Conservation (phyloP, 2,329 filamentous ascomycete genomes). For the Cladosporium halotolerans region DNA sequence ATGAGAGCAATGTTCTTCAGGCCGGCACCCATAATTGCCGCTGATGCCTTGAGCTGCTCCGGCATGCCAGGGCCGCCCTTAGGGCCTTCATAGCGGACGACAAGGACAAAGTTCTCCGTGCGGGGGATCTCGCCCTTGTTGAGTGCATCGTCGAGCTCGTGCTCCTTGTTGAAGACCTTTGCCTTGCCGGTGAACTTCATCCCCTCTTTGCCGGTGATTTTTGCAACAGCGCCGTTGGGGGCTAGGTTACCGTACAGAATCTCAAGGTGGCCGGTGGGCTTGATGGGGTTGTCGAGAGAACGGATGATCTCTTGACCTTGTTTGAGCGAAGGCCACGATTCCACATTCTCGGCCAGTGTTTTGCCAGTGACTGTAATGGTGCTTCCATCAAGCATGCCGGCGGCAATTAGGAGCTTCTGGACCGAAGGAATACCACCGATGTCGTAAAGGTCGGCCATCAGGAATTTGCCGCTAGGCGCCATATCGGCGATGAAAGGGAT, state of each 20-base stretch:
- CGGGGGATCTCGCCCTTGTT: conserved; percentile 63
- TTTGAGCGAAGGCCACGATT: conserved; percentile 67
- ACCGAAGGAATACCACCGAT: conserved; percentile 81
- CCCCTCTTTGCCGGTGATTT: conserved; percentile 95
- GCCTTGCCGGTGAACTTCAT: conserved; percentile 73
- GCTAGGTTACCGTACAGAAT: conserved; percentile 83
- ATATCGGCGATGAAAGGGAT: conserved; percentile 83
- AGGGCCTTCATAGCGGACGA: conserved; percentile 90
- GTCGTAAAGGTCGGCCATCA: conserved; percentile 82
- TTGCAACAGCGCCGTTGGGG: conserved; percentile 83
- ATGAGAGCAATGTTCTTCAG: conserved; percentile 83
- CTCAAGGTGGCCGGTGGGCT: conserved; percentile 77
- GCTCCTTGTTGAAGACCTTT: conserved; percentile 80
- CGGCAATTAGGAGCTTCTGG: conserved; percentile 75
- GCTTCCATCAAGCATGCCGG: conserved; percentile 66
- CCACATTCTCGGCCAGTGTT: conserved; percentile 75
- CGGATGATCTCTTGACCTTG: conserved; percentile 79
- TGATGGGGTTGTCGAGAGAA: conserved; percentile 75
- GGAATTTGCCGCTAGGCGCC: conserved; percentile 74
- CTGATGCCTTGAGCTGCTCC: conserved; percentile 81
- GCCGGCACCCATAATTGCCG: conserved; percentile 87
- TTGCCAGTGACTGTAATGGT: conserved; percentile 79
- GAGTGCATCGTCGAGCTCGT: conserved; percentile 68
- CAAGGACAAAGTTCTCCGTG: conserved; percentile 76
- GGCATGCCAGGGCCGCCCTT: conserved; percentile 95